Base-by-base conservation (phyloP, 2,329 filamentous ascomycete genomes). In the Aspergillus japonicus region DNA sequence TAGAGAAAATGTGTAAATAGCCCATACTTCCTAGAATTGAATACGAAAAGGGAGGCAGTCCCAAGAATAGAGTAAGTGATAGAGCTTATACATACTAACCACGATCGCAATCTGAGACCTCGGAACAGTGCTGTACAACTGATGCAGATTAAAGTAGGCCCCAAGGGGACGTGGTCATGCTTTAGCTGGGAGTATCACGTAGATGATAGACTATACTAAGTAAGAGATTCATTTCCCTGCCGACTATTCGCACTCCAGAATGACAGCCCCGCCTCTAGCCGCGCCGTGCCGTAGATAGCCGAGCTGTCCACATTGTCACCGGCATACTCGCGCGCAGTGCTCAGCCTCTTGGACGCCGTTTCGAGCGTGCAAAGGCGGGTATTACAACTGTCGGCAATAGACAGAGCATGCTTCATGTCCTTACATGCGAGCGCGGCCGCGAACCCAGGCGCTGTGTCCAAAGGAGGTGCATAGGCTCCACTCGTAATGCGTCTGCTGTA, bases 401-500 rank as follows among this genome's bases (percentile, higher is more conserved):
- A 49, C 21, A 49, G 47, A 49, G 66, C 64, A 35, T 68, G 62
- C 11, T 48, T 54, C 48, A 62, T 62, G 49, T 66, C 64, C 50
- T 59, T 59, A 10, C 44, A 50, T 24, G 66, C 64, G 29, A 65
- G 60, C 4, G 63, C 58, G 3, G 61, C 61, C 14, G 56, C 50
- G 57, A 68, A 66, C 3, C 63, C 64, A 0, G 64, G 62, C 24
- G 47, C 12, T 11, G 50, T 54, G 4, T 61, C 62, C 11, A 61
- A 23, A 0, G 59, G 54, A 5, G 65, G 65, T 44, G 65, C 65
- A 58, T 67, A 67, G 3, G 62, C 39, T 0, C 65, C 65, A 8
- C 52, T 62, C 5, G 65, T 67, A 2, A 67, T 64, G 6, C 65
- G 64, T 49, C 61, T 61, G 1, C 59, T 64, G 31, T 66, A 66